phyloP scores from a whole-genome alignment of 2,329 filamentous ascomycete genomes.

The Huntiella bhutanensis region DNA sequence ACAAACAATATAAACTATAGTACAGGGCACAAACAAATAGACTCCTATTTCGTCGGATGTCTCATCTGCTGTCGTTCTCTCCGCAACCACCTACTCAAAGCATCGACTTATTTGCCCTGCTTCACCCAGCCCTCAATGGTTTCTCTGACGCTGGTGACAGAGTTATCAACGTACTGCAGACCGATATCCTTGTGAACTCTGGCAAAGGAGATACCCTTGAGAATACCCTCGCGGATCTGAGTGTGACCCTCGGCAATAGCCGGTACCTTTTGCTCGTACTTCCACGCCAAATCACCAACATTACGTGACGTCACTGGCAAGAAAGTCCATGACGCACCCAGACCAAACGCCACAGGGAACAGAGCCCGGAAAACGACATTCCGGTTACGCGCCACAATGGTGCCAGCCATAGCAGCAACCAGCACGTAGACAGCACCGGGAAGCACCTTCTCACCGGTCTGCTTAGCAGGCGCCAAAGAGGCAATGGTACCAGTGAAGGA shows the following conservation, averaged over 20 bases:
- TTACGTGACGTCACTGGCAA: conserved; percentile 83
- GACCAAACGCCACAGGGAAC: conserved; percentile 59
- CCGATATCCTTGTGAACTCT: conserved; percentile 55
- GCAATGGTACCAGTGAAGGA: conserved; percentile 80
- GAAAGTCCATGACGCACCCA: conserved; percentile 67
- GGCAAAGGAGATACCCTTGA: conserved; percentile 53
- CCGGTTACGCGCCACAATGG: conserved; percentile 74
- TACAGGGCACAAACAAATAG: conserved; percentile 8
- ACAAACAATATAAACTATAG: conserved; percentile 10
- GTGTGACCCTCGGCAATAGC: conserved; percentile 67
- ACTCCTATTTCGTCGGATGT: background rate
- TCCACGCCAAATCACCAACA: conserved; percentile 70
- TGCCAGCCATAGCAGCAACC: conserved; percentile 85
- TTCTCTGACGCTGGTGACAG: conserved; percentile 57
- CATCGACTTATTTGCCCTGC: conserved; percentile 52
- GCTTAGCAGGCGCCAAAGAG: conserved; percentile 66
- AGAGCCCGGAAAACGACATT: conserved; percentile 63
- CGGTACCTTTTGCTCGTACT: conserved; percentile 79
- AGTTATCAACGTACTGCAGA: conserved; percentile 57
- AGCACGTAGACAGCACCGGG: conserved; percentile 83
- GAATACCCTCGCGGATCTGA: conserved; percentile 46
- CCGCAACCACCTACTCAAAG: conserved; percentile 1
- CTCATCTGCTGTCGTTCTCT: conserved; percentile 1
- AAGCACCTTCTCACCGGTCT: conserved; percentile 74
- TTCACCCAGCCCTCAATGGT: conserved; percentile 74